phyloP scores from a whole-genome alignment of 306 rosid genomes.

The Leucaena leucocephala region DNA sequence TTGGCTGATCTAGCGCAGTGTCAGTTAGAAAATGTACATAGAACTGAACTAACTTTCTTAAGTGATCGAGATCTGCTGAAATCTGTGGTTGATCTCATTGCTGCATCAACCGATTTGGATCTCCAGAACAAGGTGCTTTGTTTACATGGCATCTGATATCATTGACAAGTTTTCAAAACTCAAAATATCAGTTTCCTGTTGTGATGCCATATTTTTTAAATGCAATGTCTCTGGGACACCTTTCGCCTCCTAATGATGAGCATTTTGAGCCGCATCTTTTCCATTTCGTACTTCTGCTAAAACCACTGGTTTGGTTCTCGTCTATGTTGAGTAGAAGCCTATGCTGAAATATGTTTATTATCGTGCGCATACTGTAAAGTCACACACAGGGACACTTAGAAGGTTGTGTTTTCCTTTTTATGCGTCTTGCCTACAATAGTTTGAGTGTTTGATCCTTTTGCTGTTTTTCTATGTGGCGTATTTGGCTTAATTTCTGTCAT shows the following conservation, averaged over 20 bases:
- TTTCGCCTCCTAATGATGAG: constrained; percentile 13
- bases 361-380: not conserved
- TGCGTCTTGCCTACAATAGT: constrained; percentile 13
- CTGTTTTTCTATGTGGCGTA: constrained; percentile 19
- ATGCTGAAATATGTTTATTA: not conserved
- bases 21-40: constrained; percentile 55
- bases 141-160: constrained; percentile 24
- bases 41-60: constrained; percentile 56
- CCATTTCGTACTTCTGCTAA: not conserved
- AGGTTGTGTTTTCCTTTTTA: constrained; percentile 2
- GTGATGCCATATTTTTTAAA: constrained; percentile 6
- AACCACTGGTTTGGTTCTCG: not conserved
- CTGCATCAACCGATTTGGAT: constrained; percentile 70
- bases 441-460: not conserved
- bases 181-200: constrained; percentile 2
- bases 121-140: constrained; percentile 85
- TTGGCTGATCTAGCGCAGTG: constrained; percentile 71
- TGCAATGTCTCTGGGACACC: constrained; percentile 6
- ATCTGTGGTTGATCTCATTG: constrained; percentile 71
- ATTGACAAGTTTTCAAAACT: constrained; percentile 4
- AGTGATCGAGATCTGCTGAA: constrained; percentile 63
- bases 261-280: constrained; percentile 21
- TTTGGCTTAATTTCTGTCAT: constrained; percentile 33
- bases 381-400: not conserved
- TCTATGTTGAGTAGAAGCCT: constrained; percentile 3